Evolutionary conservation across 805 yeast species (phyloP), one percentile per base, ranked within the genome.

Genomic region (Ogataea salicorniae): DNA sequence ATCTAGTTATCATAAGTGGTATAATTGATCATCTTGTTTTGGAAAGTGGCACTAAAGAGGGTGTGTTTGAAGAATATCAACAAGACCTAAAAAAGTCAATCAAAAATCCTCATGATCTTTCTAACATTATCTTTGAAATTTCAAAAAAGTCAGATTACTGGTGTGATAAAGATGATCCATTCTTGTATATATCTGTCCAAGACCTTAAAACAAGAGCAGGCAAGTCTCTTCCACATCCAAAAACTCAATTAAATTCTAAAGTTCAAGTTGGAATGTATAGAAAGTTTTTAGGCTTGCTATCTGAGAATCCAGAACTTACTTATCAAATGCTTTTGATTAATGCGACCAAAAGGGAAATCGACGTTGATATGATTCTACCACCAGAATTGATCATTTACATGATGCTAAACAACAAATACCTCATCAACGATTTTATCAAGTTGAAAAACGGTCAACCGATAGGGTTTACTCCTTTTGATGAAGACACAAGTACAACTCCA

Each of bases 121-220:
- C 58, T 7, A 50, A 55, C 18, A 37, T 64, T 7, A 46, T 62
- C 5, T 16, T 43, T 3, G 38, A 39, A 4, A 47, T 62, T 17
- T 6, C 37, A 20, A 11, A 20, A 16, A 42, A 33, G 20, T 52
- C 55, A 2, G 17, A 34, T 4, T 6, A 26, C 9, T 63, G 74
- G 72, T 52, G 57, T 36, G 65, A 62, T 39, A 38, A 43, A 34
- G 45, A 46, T n/a, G 52, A 52, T 35, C 60, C 61, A 9, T 40
- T 61, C 31, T 22, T 62, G 8, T 69, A 63, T 26, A 49, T 77
- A 17, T 48, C 63, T 8, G 67, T 77, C 2, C 68, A 71, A 46
- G 94, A 85, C 62, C 75, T 84, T 23, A 85, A 85, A 61, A 84
- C 91, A 1, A 68, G 91, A 46, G 57, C 68, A 0, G 56, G 56